A percentile compares a stretch with the other conserved stretches of the same genome.
phyloP scores from a whole-genome alignment of 2,329 filamentous ascomycete genomes.

The Ophiocordyceps polyrhachis-furcata region DNA sequence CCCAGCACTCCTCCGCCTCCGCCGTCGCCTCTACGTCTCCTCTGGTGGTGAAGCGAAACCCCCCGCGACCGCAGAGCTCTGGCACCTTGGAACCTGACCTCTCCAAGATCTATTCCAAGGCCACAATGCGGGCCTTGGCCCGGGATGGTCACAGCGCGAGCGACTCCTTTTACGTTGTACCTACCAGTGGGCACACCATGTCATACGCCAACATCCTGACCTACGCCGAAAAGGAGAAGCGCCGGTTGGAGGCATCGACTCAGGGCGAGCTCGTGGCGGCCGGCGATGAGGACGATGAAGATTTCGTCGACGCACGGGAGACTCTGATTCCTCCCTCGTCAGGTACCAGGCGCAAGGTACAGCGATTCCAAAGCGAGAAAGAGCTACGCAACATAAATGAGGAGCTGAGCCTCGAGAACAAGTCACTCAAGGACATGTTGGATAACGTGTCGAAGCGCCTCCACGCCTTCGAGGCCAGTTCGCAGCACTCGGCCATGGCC shows the following conservation, averaged over 20 bases:
- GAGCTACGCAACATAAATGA: constrained; percentile 54
- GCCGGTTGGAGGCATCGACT: constrained; percentile 33
- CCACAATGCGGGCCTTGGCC: constrained; percentile 61
- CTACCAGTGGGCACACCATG: constrained; percentile 74
- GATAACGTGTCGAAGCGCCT: constrained; percentile 75
- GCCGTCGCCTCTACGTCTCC: constrained; percentile 13
- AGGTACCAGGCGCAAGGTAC: constrained; percentile 20
- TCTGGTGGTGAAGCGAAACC: constrained; percentile 17
- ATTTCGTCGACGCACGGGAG: constrained; percentile 78
- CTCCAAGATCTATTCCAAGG: constrained; percentile 65
- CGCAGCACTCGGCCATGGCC: constrained; percentile 70
- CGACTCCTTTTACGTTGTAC: constrained; percentile 89
- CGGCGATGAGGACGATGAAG: constrained; percentile 51
- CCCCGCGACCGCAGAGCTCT: constrained; percentile 5
- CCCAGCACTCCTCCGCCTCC: constrained; percentile 20
- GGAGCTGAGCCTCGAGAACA: constrained; percentile 77
- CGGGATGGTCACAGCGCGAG: constrained; percentile 45
- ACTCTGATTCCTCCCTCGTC: constrained; percentile 29
- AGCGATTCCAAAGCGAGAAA: constrained; percentile 21
- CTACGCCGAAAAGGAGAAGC: constrained; percentile 47
- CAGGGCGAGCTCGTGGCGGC: constrained; percentile 29
- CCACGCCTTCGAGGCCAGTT: constrained; percentile 84
- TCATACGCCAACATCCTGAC: constrained; percentile 82
- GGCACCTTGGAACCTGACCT: constrained; percentile 48
- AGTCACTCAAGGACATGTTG: constrained; percentile 64